phyloP scores from a whole-genome alignment of 108 stramenopile species.

The Skeletonema marinoi region DNA sequence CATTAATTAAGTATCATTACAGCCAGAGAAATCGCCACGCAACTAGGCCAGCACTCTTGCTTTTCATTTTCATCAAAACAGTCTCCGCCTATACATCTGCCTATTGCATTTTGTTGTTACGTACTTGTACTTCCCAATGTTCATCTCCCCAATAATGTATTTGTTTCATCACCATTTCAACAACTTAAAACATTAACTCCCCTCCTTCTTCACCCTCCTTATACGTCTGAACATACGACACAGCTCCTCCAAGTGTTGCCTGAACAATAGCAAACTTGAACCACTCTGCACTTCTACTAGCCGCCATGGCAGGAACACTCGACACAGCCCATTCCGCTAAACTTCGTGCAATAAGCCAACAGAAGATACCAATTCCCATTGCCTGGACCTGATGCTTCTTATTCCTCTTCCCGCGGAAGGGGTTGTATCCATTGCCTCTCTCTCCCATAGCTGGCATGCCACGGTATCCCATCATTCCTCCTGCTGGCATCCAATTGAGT shows the following conservation, averaged over 20 bases:
- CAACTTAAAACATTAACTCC: constrained; percentile 39
- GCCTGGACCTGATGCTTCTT: constrained; percentile 53
- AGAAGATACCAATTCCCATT: constrained; percentile 39
- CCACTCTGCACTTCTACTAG: constrained; percentile 42
- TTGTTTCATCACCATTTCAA: background rate
- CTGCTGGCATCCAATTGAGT: constrained; percentile 77
- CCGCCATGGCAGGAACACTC: constrained; percentile 43
- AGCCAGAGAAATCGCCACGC: background rate
- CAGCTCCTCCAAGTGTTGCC: constrained; percentile 29
- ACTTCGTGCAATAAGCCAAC: constrained; percentile 34
- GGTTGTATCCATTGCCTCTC: constrained; percentile 46
- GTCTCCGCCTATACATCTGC: background rate
- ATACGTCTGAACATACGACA: constrained; percentile 49
- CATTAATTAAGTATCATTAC: background rate
- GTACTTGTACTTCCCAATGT: background rate
- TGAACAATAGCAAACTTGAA: constrained; percentile 55
- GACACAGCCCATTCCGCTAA: constrained; percentile 37
- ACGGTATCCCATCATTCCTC: constrained; percentile 78
- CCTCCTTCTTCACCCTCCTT: constrained; percentile 42
- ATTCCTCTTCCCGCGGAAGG: constrained; percentile 49
- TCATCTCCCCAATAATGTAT: background rate
- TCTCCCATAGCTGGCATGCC: constrained; percentile 71
- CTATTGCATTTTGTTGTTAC: background rate
- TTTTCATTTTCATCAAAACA: background rate
- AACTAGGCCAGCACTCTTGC: background rate